Evolutionary conservation across 2,329 filamentous ascomycete genomes (phyloP).

Genomic region (Calonectria ilicicola): DNA sequence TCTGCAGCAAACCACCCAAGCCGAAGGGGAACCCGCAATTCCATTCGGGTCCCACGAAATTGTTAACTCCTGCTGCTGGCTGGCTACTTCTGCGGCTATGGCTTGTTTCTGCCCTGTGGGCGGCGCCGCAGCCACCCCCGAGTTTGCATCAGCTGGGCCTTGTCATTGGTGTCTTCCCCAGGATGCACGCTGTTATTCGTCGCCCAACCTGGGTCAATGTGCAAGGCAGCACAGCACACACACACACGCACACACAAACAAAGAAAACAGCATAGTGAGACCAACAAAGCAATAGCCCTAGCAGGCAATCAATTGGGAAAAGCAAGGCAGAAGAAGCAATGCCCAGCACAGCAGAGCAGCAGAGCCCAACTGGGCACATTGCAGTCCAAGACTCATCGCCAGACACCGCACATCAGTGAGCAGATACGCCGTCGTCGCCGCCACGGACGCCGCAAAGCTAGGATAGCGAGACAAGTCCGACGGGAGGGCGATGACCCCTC

Average conservation of each 20-base stretch:
- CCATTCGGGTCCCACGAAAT: slow-evolving; percentile 8
- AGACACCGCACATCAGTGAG: background rate
- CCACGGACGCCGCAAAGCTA: slow-evolving; percentile 11
- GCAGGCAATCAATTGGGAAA: background rate
- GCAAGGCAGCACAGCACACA: background rate
- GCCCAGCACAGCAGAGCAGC: background rate
- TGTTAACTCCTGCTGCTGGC: background rate
- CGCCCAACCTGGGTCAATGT: background rate
- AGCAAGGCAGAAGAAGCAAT: background rate
- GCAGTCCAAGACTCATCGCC: background rate
- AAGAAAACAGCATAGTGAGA: slow-evolving; percentile 9
- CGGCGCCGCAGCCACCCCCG: slow-evolving; percentile 10
- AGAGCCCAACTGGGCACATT: background rate
- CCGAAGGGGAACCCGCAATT: slow-evolving; percentile 4
- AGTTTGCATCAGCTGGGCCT: background rate
- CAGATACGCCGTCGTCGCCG: slow-evolving; percentile 4
- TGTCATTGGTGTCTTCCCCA: slow-evolving; percentile 4
- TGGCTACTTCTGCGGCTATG: background rate
- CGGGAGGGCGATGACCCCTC: slow-evolving; percentile 14
- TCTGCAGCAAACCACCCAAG: background rate
- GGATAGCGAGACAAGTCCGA: slow-evolving; percentile 26
- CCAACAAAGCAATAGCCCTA: slow-evolving; percentile 3
- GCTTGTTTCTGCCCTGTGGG: slow-evolving; percentile 5
- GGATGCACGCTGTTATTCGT: background rate
- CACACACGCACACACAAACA: background rate